Percentiles rank a stretch among this genome's conserved stretches.
Conservation (phyloP, 2,329 filamentous ascomycete genomes). For the Neonectria punicea region DNA sequence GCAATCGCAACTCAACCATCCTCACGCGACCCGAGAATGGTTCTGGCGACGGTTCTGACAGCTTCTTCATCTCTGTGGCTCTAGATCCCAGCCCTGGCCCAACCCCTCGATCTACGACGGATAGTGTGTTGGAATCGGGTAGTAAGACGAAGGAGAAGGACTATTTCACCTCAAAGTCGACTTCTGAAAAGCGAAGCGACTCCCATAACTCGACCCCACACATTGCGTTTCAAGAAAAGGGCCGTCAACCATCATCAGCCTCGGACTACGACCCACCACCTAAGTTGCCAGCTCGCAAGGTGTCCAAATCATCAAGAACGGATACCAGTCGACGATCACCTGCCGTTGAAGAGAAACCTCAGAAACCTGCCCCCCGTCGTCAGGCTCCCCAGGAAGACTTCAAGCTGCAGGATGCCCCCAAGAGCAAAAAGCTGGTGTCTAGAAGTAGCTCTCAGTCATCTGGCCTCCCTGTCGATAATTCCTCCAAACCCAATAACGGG, state of each 20-base stretch:
- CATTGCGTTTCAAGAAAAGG: slow-evolving; percentile 90
- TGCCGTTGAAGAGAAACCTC: slow-evolving; percentile 52
- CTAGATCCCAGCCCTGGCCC: slow-evolving; percentile 75
- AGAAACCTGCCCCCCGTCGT: slow-evolving; percentile 49
- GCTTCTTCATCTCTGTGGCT: slow-evolving; percentile 81
- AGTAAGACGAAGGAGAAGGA: slow-evolving; percentile 66
- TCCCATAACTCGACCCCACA: slow-evolving; percentile 77
- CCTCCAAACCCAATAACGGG: slow-evolving; percentile 49
- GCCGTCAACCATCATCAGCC: slow-evolving; percentile 68
- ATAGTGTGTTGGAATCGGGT: slow-evolving; percentile 54
- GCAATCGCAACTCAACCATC: slow-evolving; percentile 78
- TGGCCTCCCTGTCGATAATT: slow-evolving; percentile 48
- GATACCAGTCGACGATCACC: slow-evolving; percentile 44
- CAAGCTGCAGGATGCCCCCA: slow-evolving; percentile 84
- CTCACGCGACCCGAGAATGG: slow-evolving; percentile 61
- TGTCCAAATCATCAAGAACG: slow-evolving; percentile 61
- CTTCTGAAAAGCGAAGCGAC: slow-evolving; percentile 58
- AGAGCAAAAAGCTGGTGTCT: slow-evolving; percentile 62
- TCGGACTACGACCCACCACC: slow-evolving; percentile 62
- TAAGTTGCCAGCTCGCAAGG: slow-evolving; percentile 53
- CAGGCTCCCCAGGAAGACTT: slow-evolving; percentile 67
- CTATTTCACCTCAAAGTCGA: slow-evolving; percentile 65
- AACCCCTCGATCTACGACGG: slow-evolving; percentile 65
- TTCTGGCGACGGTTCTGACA: slow-evolving; percentile 68
- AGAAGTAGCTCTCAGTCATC: slow-evolving; percentile 59